phyloP scores from a whole-genome alignment of 495 filamentous ascomycete species.

The Chaetomidium leptoderma region DNA sequence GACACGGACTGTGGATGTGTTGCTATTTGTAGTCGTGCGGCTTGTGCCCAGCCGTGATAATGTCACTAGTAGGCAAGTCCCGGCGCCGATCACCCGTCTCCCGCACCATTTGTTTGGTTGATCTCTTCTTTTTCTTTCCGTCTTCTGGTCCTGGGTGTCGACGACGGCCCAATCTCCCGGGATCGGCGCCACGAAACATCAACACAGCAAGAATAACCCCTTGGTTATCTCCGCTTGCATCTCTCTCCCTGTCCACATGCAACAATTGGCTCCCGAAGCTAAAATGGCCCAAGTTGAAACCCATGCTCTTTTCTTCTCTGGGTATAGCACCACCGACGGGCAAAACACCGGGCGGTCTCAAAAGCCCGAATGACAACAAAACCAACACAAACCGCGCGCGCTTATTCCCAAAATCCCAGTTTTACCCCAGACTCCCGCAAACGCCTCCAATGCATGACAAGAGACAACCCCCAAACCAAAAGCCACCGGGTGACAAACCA shows the following conservation, averaged over 20 bases:
- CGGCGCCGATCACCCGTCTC: neutral
- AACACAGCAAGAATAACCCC: neutral
- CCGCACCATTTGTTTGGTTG: neutral
- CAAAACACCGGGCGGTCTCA: neutral
- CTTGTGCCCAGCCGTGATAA: neutral
- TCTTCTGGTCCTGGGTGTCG: neutral
- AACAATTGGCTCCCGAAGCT: neutral
- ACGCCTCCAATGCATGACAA: neutral
- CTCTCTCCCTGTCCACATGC: neutral
- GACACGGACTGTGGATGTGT: neutral
- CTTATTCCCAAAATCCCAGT: too few relatives aligned
- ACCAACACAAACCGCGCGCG: too few relatives aligned
- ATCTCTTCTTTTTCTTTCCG: neutral
- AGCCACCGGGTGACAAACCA: too few relatives aligned
- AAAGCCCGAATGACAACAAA: slow-evolving; percentile 1
- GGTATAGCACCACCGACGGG: slow-evolving; percentile 4
- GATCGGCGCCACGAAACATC: neutral
- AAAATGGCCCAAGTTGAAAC: neutral
- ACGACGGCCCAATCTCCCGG: neutral
- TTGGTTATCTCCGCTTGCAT: neutral
- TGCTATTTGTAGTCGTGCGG: too few relatives aligned
- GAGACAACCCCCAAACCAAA: neutral
- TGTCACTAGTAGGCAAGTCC: neutral
- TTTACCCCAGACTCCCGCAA: neutral
- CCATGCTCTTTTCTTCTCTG: neutral